Evolutionary conservation across 179 eudicot species (phyloP).

Genomic region (Patellifolia procumbens): DNA sequence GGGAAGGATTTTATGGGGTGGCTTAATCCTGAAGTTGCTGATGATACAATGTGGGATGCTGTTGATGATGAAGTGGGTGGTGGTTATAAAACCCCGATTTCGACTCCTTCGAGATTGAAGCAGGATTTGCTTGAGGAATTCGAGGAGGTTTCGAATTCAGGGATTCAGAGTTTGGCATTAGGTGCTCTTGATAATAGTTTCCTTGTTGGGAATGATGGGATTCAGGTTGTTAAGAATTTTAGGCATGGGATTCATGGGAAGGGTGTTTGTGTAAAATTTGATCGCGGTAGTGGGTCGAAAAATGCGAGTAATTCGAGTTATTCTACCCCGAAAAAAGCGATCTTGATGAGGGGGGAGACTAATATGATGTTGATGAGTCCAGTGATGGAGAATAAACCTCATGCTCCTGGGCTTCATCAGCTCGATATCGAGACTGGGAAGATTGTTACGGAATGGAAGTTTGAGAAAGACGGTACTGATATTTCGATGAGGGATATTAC

Average conservation of each 20-base stretch:
- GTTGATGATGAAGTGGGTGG: slow-evolving; percentile 49
- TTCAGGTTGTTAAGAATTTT: slow-evolving; percentile 94
- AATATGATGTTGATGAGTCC: slow-evolving; percentile 98
- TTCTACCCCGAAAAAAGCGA: slow-evolving; percentile 74
- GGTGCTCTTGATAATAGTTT: slow-evolving; percentile 97
- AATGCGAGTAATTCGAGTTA: slow-evolving; percentile 19
- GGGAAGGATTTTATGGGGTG: slow-evolving; percentile 89
- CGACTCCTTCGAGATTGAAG: slow-evolving; percentile 21
- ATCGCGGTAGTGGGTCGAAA: slow-evolving; percentile 29
- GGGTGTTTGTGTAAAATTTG: slow-evolving; percentile 83
- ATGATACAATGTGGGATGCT: slow-evolving; percentile 92
- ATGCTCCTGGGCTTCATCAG: slow-evolving; percentile 69
- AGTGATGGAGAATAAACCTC: slow-evolving; percentile 64
- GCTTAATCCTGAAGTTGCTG: slow-evolving; percentile 68
- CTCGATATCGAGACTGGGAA: slow-evolving; percentile 94
- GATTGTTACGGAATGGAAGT: slow-evolving; percentile 90
- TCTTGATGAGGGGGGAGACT: slow-evolving; percentile 90
- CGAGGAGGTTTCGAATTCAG: slow-evolving; percentile 73
- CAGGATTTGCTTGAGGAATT: slow-evolving; percentile 80
- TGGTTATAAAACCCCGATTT: not conserved
- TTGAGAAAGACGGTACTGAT: slow-evolving; percentile 85
- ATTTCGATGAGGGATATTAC: slow-evolving; percentile 85
- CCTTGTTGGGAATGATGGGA: slow-evolving; percentile 66
- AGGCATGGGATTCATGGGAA: slow-evolving; percentile 97
- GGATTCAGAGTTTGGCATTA: slow-evolving; percentile 87